Percentiles rank a stretch among this genome's conserved stretches.
These are phyloP conservation scores for Boletales sp. DNA, from an alignment of 768 basidiomycete species.

Conservation along the genomic window DNA sequence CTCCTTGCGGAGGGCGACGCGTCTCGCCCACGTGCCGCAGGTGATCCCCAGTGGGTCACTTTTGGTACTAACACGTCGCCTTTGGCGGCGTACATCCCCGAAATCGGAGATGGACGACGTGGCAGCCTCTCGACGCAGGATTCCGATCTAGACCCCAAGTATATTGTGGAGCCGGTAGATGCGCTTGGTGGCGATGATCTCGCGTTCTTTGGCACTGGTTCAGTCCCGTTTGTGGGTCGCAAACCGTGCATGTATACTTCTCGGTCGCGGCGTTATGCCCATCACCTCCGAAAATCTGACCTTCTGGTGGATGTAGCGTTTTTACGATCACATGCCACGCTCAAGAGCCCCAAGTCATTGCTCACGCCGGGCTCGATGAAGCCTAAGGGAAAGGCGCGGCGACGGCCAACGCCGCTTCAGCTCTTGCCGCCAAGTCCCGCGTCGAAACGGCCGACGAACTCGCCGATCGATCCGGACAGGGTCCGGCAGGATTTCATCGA, in stretches of 20 bases:
- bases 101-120: conserved; percentile 32
- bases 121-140: conserved; percentile 48
- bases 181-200: conserved; percentile 33
- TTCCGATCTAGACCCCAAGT: conserved; percentile 51
- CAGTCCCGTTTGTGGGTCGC: conserved; percentile 22
- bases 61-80: conserved; percentile 33
- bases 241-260: conserved; percentile 33
- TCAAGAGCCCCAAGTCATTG: conserved; percentile 13
- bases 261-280: conserved; percentile 33
- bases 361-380: conserved; percentile 10
- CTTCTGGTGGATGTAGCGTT: conserved; percentile 33
- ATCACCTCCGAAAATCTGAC: conserved; percentile 36
- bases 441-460: conserved; percentile 33
- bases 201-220: conserved; percentile 28
- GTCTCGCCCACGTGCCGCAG: conserved; percentile 18
- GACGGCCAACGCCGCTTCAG: conserved; percentile 42
- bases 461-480: conserved; percentile 32
- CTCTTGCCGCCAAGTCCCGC: conserved; percentile 32
- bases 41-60: conserved; percentile 43
- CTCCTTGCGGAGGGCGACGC: conserved; percentile 44
- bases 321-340: conserved; percentile 7
- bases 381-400: conserved; percentile 31
- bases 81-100: neutral
- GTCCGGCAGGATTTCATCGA: conserved; percentile 41
- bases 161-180: conserved; percentile 40